Evolutionary conservation across 2,329 filamentous ascomycete species (phyloP).

Genomic region (Penicillium fuscoglaucum): DNA sequence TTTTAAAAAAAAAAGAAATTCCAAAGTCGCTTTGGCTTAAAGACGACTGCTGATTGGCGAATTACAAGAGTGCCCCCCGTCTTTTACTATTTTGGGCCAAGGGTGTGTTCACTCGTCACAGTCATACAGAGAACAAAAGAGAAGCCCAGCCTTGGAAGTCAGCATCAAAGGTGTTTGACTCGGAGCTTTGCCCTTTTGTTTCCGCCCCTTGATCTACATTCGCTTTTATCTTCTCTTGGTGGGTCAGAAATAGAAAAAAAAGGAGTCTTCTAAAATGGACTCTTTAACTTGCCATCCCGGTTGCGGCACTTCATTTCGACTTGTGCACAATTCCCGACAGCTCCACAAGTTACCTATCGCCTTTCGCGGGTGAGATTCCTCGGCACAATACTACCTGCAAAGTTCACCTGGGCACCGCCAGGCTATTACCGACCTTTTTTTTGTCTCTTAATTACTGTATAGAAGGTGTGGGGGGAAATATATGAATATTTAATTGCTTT

Average conservation of each 20-base stretch:
- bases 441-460: background rate
- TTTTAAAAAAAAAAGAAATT: too few species aligned
- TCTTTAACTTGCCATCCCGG: slow-evolving; percentile 7
- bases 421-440: background rate
- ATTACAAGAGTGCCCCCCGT: background rate
- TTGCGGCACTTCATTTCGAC: slow-evolving; percentile 9
- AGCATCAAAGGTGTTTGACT: slow-evolving; percentile 7
- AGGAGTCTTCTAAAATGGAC: slow-evolving; percentile 2
- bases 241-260: slow-evolving; percentile 8
- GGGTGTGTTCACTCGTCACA: slow-evolving; percentile 15
- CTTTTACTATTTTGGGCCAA: slow-evolving; percentile 2
- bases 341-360: slow-evolving; percentile 17
- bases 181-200: slow-evolving; percentile 14
- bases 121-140: slow-evolving; percentile 13
- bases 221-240: slow-evolving; percentile 16
- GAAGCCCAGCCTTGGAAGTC: background rate
- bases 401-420: slow-evolving; percentile 12
- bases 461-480: too few species aligned
- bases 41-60: slow-evolving; percentile 7
- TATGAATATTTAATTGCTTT: background rate
- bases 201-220: slow-evolving; percentile 18
- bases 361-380: slow-evolving; percentile 11
- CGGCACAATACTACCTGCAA: slow-evolving; percentile 19
- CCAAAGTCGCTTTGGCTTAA: background rate
- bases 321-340: slow-evolving; percentile 11